A percentile compares a stretch with the other conserved stretches of the same genome.
Evolutionary conservation across 2,329 filamentous ascomycete genomes (phyloP).

Genomic region (Thelonectria olida): DNA sequence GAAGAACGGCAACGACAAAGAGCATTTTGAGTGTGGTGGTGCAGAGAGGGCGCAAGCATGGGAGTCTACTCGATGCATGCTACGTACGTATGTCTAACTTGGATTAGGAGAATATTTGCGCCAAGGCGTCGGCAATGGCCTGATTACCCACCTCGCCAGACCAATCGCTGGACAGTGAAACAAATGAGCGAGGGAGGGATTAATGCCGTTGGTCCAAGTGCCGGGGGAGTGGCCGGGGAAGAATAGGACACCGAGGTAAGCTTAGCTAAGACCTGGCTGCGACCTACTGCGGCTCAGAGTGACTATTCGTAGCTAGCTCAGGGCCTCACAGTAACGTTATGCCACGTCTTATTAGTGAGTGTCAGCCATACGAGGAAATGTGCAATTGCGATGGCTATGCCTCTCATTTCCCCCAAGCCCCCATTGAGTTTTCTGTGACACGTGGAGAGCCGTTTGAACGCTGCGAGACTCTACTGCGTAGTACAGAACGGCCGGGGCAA

Average conservation of each 20-base stretch:
- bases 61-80: not conserved
- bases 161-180: slow-evolving; percentile 29
- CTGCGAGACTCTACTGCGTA: no score
- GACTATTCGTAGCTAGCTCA: not conserved
- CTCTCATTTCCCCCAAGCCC: no score
- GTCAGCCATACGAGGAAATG: not conserved
- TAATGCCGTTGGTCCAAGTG: slow-evolving; percentile 1
- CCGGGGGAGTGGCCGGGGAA: not conserved
- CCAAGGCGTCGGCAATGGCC: slow-evolving; percentile 25
- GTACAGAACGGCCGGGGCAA: no score
- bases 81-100: not conserved
- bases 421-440: no score
- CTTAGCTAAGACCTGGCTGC: slow-evolving; percentile 5
- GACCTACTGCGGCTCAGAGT: not conserved
- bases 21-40: not conserved
- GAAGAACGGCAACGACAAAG: not conserved
- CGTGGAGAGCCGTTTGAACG: no score
- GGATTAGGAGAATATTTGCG: slow-evolving; percentile 2
- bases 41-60: not conserved
- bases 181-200: slow-evolving; percentile 13
- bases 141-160: slow-evolving; percentile 21
- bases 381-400: no score
- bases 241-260: not conserved
- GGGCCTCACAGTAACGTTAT: not conserved
- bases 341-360: not conserved